A percentile compares a stretch with the other conserved stretches of the same genome.
Evolutionary conservation across 2,329 filamentous ascomycete genomes (phyloP).

Genomic region (Aspergillus sp.): DNA sequence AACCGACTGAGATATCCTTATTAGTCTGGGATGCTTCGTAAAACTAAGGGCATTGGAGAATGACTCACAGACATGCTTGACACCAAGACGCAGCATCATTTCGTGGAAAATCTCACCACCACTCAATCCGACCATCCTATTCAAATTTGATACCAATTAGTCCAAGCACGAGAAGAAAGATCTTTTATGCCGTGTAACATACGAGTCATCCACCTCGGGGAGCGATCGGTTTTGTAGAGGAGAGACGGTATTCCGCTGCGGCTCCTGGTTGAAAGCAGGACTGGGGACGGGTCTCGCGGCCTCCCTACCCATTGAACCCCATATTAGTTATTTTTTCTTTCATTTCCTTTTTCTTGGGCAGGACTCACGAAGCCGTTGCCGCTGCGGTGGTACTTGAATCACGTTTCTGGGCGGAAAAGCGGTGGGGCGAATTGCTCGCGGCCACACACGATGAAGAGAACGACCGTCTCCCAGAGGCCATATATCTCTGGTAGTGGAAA

Average conservation of each 20-base stretch:
- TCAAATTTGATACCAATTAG: slow-evolving; percentile 4
- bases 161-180: neutral
- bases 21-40: slow-evolving; percentile 3
- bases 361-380: slow-evolving; percentile 50
- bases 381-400: slow-evolving; percentile 41
- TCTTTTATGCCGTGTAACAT: slow-evolving; percentile 34
- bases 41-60: slow-evolving; percentile 1
- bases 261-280: slow-evolving; percentile 52
- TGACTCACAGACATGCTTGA: slow-evolving; percentile 87
- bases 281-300: slow-evolving; percentile 55
- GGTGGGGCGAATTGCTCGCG: slow-evolving; percentile 42
- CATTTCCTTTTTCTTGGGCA: neutral
- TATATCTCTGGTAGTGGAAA: slow-evolving; percentile 37
- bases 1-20: slow-evolving; percentile 55
- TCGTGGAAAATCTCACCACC: slow-evolving; percentile 98
- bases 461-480: slow-evolving; percentile 29
- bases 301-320: neutral
- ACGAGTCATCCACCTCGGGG: slow-evolving; percentile 73
- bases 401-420: slow-evolving; percentile 38
- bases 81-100: slow-evolving; percentile 91
- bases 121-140: slow-evolving; percentile 83
- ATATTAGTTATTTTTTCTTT: slow-evolving; percentile 9
- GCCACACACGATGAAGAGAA: slow-evolving; percentile 40
- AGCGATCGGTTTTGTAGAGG: slow-evolving; percentile 57
- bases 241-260: slow-evolving; percentile 57